Percentiles rank a stretch among this genome's conserved stretches.
Evolutionary conservation across 2,329 filamentous ascomycete species (phyloP).

Genomic region (Exophiala lecanii-corni): DNA sequence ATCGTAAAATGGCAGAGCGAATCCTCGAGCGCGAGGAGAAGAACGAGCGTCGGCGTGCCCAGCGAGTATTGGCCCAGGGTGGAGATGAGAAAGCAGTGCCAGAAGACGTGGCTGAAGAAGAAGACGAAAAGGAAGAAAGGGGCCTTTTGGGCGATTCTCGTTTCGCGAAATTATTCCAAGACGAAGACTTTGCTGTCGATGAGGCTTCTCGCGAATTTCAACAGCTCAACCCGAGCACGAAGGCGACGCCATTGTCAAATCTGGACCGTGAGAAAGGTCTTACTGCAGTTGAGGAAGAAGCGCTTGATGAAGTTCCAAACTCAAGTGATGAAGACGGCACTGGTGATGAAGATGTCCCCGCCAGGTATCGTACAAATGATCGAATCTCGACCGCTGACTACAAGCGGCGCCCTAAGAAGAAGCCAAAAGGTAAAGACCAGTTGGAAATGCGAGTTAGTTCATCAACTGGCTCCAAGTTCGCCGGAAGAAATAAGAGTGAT

Average conservation of each 20-base stretch:
- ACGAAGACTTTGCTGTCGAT: slow-evolving; percentile 88
- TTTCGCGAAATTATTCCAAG: slow-evolving; percentile 84
- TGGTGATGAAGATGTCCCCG: slow-evolving; percentile 30
- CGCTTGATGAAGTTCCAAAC: slow-evolving; percentile 46
- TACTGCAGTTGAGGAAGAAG: slow-evolving; percentile 61
- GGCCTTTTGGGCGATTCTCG: slow-evolving; percentile 76
- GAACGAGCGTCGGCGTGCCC: slow-evolving; percentile 41
- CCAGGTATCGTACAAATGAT: slow-evolving; percentile 30
- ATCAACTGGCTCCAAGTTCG: slow-evolving; percentile 40
- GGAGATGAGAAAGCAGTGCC: slow-evolving; percentile 47
- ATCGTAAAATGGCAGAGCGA: slow-evolving; percentile 61
- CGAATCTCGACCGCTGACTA: slow-evolving; percentile 54
- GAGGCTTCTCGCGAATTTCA: slow-evolving; percentile 84
- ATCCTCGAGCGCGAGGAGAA: slow-evolving; percentile 58
- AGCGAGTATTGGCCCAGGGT: slow-evolving; percentile 49
- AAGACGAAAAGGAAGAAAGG: slow-evolving; percentile 34
- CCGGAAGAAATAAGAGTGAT: slow-evolving; percentile 41
- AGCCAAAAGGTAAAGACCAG: slow-evolving; percentile 42
- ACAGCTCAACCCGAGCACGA: slow-evolving; percentile 82
- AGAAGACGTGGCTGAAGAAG: slow-evolving; percentile 22
- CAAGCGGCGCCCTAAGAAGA: slow-evolving; percentile 40
- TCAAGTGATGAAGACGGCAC: slow-evolving; percentile 38
- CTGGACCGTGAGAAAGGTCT: slow-evolving; percentile 45
- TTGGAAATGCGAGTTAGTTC: slow-evolving; percentile 54
- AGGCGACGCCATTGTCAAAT: slow-evolving; percentile 29